Evolutionary conservation across 805 yeast genomes (phyloP).

Genomic region (Starmera quercuum): DNA sequence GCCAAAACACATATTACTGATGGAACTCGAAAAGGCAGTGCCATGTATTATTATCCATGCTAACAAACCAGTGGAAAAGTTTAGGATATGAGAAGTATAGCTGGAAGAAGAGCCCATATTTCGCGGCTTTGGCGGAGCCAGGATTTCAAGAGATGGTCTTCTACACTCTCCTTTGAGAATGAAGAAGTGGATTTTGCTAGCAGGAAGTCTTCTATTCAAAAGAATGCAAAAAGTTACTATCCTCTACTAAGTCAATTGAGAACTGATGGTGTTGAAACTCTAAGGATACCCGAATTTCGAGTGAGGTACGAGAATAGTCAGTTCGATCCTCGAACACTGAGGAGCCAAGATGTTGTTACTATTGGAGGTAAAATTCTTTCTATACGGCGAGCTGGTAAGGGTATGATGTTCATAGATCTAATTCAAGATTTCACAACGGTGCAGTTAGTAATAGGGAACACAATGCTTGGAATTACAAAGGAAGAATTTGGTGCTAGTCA

Average conservation of each 20-base stretch:
- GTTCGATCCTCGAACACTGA: conserved; percentile 14
- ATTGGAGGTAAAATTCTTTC: conserved; percentile 49
- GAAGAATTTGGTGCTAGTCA: conserved; percentile 32
- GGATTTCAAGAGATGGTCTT: no score
- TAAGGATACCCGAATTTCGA: conserved; percentile 35
- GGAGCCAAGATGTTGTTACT: conserved; percentile 16
- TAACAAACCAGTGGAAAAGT: not conserved
- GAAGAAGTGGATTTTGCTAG: no score
- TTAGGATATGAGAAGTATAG: no score
- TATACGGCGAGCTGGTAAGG: conserved; percentile 61
- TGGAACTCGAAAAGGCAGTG: no score
- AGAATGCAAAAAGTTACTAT: no score
- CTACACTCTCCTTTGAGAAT: no score
- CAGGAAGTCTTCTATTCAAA: no score
- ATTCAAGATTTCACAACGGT: conserved; percentile 49
- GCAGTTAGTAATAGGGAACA: conserved; percentile 57
- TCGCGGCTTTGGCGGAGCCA: no score
- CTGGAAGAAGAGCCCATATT: no score
- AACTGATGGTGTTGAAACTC: not conserved
- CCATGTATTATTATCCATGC: not conserved
- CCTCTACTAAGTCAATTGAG: not conserved
- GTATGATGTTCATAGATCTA: conserved; percentile 62
- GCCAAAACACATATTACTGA: conserved; percentile 3
- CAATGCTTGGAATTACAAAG: conserved; percentile 31
- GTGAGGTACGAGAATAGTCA: conserved; percentile 18